Evolutionary conservation across 2,329 filamentous ascomycete species (phyloP), one percentile per base, ranked within the genome.

Genomic region (Diaporthe aspalathi): DNA sequence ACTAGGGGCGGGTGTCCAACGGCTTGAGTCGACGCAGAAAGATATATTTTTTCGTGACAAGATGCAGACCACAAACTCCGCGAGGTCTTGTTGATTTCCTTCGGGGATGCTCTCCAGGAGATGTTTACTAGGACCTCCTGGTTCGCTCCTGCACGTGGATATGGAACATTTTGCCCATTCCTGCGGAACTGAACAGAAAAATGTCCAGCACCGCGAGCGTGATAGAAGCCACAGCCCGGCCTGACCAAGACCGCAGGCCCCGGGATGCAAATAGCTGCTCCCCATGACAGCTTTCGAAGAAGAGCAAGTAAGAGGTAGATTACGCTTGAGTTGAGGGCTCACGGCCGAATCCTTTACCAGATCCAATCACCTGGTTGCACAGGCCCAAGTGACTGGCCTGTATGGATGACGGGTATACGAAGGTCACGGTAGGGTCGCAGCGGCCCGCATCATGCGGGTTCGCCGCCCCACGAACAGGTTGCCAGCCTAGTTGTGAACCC

Each of bases 391-490:
- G 54, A 60, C 35, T 24, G 1, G 24, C 27, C 2, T 43, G 22
- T 43, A 35, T 60, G 22, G 24, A 17, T 38, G 54, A 22, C 16
- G 22, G 20, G 11, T 27, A 40, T 16, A 22, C 24, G 6, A 49
- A 7, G 3, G 24, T 40, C 60, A 35, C n/a, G 53, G 40, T 65
- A 47, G 60, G 47, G 60, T 50, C 47, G 47, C 60, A 47, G 49
- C 60, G 43, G 60, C 27, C 60, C 60, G 60, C 43, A 32, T 50
- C 60, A 65, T 65, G 54, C 54, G 38, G 54, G n/a, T 27, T 27
- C 5, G 35, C 54, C 38, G 54, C 35, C 54, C 27, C 35, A 12
- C 35, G 54, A 60, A 20, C 35, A 11, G 20, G 16, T 5, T 27
- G 3, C 27, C 16, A 27, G 35, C 38, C 54, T 35, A 60, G 47